Base-by-base conservation (phyloP, 805 yeast species). In the Myxozyma kluyveri region DNA sequence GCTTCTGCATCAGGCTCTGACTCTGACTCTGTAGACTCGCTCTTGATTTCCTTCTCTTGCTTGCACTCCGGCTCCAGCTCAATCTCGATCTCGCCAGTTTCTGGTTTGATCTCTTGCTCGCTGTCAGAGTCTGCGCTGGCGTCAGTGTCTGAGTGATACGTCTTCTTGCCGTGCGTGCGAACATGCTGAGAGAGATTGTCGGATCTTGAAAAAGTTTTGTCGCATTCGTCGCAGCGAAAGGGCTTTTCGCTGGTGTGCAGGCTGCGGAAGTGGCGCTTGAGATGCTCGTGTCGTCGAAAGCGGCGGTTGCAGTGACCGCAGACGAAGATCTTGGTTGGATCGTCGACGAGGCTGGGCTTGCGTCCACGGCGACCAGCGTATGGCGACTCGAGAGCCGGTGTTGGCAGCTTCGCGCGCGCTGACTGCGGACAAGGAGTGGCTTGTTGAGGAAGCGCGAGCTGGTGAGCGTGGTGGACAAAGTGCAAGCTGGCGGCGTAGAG, bases 191-290 rank as follows among this genome's bases (percentile, higher is more conserved):
- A 49, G 32, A 67, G 60, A 52, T 67, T 67, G 51, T 67, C 70
- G 17, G 68, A 63, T 23, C 70, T 61, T 22, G 70, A 67, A 47
- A 67, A 67, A 50, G 53, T 45, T 60, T 67, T 67, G 36, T 65
- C 63, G 42, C 70, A 67, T 22, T 57, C 56, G n/a, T 49, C 57
- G 52, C 70, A 67, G 42, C 57, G 61, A 54, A 62, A 67, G 3
- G 70, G 59, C 44, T 55, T 76, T 57, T 86, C 91, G 57, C 81
- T 79, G 3, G 88, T 80, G 67, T 89, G 97, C 2, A 55, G 54
- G 1, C 89, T 75, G 59, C 89, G 75, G 66, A 75, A 70, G 68
- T 89, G 96, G 23, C 76, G 66, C 45, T 71, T 69, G 42, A 72
- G 62, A 53, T 72, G 76, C 60, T 72, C 76, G 59, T 67, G 68